These are phyloP conservation scores for Talaromyces verruculosus DNA, from an alignment of 2,329 filamentous ascomycete species.

Conservation along the genomic window DNA sequence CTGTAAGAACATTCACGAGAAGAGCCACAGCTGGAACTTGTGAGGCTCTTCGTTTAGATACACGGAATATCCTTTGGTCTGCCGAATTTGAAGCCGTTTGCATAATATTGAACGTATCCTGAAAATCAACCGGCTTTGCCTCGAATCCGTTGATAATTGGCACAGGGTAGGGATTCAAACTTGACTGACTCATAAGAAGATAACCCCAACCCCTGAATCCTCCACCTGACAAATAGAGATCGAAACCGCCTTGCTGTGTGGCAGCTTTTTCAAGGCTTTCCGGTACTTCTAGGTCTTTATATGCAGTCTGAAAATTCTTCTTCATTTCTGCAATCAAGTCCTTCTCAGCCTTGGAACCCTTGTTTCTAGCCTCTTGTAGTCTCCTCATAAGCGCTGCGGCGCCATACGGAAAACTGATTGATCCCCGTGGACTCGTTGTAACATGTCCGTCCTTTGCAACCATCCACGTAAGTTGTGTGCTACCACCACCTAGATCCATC, in stretches of 20 bases:
- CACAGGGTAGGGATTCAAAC: constrained; percentile 75
- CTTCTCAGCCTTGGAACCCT: constrained; percentile 49
- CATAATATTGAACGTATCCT: constrained; percentile 51
- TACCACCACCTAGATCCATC: constrained; percentile 81
- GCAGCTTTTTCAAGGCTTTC: constrained; percentile 48
- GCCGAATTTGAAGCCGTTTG: constrained; percentile 37
- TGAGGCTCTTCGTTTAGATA: constrained; percentile 73
- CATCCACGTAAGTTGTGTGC: constrained; percentile 70
- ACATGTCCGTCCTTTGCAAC: constrained; percentile 52
- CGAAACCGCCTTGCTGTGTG: constrained; percentile 54
- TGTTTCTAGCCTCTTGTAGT: constrained; percentile 48
- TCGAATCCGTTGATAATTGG: constrained; percentile 78
- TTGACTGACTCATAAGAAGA: constrained; percentile 77
- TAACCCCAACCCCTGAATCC: constrained; percentile 91
- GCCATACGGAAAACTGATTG: constrained; percentile 68
- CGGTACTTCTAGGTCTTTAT: constrained; percentile 59
- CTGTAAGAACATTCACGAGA: constrained; percentile 72
- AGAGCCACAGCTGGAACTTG: constrained; percentile 84
- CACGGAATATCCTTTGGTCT: constrained; percentile 59
- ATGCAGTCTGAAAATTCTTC: constrained; percentile 60
- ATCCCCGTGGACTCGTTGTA: constrained; percentile 53
- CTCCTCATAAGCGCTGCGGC: constrained; percentile 64
- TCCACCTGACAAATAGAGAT: constrained; percentile 83
- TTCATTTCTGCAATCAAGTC: constrained; percentile 57
- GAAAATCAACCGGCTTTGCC: constrained; percentile 62